Evolutionary conservation across 2,329 filamentous ascomycete species (phyloP), one percentile per base, ranked within the genome.

Genomic region (Beauveria asiatica): DNA sequence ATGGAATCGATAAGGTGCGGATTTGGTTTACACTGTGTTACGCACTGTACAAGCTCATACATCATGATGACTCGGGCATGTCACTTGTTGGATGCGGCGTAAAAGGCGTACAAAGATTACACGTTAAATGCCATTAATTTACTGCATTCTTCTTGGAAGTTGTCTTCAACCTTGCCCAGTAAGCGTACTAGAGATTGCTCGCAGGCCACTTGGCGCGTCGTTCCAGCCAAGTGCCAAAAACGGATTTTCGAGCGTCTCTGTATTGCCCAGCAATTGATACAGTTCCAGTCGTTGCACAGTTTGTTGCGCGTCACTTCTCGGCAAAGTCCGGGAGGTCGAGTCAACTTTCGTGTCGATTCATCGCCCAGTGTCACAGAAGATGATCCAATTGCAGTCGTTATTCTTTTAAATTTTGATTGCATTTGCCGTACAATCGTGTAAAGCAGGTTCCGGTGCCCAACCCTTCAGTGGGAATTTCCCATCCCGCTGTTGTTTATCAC

Each of bases 401-500:
- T 73, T 72, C 69, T 70, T 72, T 74, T 64, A 56, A 48, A 71
- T 71, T 71, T 68, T 68, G 72, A 74, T 73, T 77, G 75, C 73
- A 72, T 74, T 73, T 76, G 76, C 74, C 72, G 70, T 72, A 76
- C 73, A 76, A 73, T 72, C 73, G 70, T 73, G 69, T 69, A 73
- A 73, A 70, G 68, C 69, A 72, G 70, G 71, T 72, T 74, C 73
- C 73, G 69, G 69, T 74, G 70, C 72, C 73, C 72, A 70, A 73
- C 70, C 73, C 72, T 69, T 67, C 71, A 73, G 70, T 61, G 67
- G 67, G 70, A 72, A 71, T 69, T 64, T 67, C 67, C 68, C 66
- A 67, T 72, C 65, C 67, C 69, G 64, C 72, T 70, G 71, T 70
- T 75, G 70, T 75, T 78, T 76, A 79, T 78, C 77, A 80, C 78